These are phyloP conservation scores for Cyberlindnera suaveolens DNA, from an alignment of 805 yeast genomes.

Conservation along the genomic window DNA sequence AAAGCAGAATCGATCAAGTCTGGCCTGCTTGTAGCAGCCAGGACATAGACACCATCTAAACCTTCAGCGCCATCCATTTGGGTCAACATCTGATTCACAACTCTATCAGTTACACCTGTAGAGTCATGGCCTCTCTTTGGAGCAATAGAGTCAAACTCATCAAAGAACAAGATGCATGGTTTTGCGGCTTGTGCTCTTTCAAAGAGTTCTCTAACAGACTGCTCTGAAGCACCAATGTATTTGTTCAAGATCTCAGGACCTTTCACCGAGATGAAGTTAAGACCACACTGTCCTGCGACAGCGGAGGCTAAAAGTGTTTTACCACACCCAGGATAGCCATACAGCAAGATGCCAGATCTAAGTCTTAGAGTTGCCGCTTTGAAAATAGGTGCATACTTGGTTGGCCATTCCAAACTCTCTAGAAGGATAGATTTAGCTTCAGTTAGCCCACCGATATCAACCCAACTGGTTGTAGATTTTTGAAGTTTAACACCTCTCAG, in stretches of 20 bases:
- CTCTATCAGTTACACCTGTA: slow-evolving; percentile 96
- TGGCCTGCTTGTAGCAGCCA: slow-evolving; percentile 95
- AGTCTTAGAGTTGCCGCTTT: slow-evolving; percentile 79
- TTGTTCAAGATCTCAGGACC: slow-evolving; percentile 95
- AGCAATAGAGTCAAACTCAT: slow-evolving; percentile 94
- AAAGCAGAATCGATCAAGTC: slow-evolving; percentile 93
- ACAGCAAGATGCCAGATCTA: slow-evolving; percentile 82
- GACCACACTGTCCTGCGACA: slow-evolving; percentile 87
- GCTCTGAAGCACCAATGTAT: slow-evolving; percentile 96
- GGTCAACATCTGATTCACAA: slow-evolving; percentile 92
- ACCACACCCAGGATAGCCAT: slow-evolving; percentile 98
- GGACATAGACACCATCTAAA: slow-evolving; percentile 89
- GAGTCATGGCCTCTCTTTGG: slow-evolving; percentile 98
- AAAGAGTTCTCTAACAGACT: slow-evolving; percentile 85
- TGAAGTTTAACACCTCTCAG: slow-evolving; percentile 83
- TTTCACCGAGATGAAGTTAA: slow-evolving; percentile 87
- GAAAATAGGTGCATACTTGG: slow-evolving; percentile 93
- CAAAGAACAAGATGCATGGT: slow-evolving; percentile 89
- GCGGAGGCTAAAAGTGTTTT: slow-evolving; percentile 91
- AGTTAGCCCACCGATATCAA: slow-evolving; percentile 81
- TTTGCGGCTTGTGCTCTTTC: slow-evolving; percentile 93
- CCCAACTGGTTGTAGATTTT: slow-evolving; percentile 70
- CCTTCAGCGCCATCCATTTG: slow-evolving; percentile 99
- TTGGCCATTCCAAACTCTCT: slow-evolving; percentile 96
- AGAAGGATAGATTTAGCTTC: slow-evolving; percentile 69